Conservation (phyloP, 305 asterid genomes). For the Lippia alba region DNA sequence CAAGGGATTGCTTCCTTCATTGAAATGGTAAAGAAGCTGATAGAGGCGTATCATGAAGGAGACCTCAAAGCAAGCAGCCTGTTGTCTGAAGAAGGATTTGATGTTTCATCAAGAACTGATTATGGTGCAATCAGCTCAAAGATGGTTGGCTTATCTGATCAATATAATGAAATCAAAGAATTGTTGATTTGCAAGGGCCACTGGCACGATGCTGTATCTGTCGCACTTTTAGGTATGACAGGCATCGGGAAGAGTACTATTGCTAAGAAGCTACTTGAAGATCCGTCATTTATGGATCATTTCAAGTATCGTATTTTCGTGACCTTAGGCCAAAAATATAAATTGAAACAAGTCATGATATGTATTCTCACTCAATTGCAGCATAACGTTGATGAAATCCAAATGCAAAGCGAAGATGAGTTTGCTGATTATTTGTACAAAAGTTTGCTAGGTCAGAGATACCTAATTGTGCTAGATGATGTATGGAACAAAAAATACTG, state of each 20-base stretch:
- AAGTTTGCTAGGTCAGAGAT: background rate
- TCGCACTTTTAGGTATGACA: background rate
- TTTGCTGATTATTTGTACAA: background rate
- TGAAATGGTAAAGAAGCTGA: no score
- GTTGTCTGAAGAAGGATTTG: no score
- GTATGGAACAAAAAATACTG: background rate
- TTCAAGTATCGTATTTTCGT: background rate
- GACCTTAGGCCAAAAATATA: background rate
- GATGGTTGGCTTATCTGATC: no score
- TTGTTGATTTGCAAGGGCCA: background rate
- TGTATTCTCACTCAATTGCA: background rate
- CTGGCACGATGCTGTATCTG: background rate
- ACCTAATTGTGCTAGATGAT: conserved; percentile 26
- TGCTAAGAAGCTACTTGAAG: background rate
- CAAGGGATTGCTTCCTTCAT: no score
- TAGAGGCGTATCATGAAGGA: no score
- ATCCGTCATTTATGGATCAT: background rate
- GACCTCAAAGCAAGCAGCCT: no score
- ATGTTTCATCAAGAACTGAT: no score
- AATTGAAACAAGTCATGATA: background rate
- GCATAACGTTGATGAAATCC: background rate
- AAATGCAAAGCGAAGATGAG: background rate
- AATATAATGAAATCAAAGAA: background rate
- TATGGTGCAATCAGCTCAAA: no score
- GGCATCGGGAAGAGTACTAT: background rate